Percentiles rank a stretch among this genome's conserved stretches.
Conservation (phyloP, 345 rosid species). For the Eutrema heterophyllum region DNA sequence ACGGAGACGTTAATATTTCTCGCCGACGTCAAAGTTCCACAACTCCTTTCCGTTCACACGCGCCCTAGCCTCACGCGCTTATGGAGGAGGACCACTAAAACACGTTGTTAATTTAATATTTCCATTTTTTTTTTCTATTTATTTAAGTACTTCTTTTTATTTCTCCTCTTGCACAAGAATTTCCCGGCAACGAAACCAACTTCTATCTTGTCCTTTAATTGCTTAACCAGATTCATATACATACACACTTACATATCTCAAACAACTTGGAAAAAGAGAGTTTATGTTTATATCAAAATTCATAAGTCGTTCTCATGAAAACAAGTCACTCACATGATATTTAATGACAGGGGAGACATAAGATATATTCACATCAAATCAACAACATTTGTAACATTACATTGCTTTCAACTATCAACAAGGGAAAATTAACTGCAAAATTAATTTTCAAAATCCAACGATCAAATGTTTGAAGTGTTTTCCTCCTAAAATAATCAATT, state of each 20-base stretch:
- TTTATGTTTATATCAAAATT: neutral
- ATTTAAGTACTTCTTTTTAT: neutral
- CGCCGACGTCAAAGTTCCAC: constrained; percentile 6
- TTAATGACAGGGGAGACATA: neutral
- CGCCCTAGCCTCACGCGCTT: neutral
- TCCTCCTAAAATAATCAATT: constrained; percentile 20
- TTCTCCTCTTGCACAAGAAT: constrained; percentile 16
- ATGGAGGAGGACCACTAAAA: constrained; percentile 7
- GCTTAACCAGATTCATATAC: constrained; percentile 25
- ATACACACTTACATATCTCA: neutral
- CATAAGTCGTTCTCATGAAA: neutral
- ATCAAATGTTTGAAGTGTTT: constrained; percentile 4
- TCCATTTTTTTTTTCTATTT: neutral
- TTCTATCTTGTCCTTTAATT: constrained; percentile 32
- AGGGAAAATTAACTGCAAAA: neutral
- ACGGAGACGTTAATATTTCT: constrained; percentile 18
- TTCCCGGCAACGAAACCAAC: constrained; percentile 33
- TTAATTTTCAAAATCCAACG: neutral
- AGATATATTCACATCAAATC: neutral
- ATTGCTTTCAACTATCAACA: neutral
- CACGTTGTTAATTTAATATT: neutral
- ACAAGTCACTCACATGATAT: neutral
- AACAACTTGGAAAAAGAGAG: constrained; percentile 9
- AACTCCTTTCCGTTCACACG: constrained; percentile 2
- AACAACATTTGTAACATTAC: neutral